Percentiles rank a stretch among this genome's conserved stretches.
These are phyloP conservation scores for Neocucurbitaria cava DNA, from an alignment of 2,329 filamentous ascomycete species.

Conservation along the genomic window DNA sequence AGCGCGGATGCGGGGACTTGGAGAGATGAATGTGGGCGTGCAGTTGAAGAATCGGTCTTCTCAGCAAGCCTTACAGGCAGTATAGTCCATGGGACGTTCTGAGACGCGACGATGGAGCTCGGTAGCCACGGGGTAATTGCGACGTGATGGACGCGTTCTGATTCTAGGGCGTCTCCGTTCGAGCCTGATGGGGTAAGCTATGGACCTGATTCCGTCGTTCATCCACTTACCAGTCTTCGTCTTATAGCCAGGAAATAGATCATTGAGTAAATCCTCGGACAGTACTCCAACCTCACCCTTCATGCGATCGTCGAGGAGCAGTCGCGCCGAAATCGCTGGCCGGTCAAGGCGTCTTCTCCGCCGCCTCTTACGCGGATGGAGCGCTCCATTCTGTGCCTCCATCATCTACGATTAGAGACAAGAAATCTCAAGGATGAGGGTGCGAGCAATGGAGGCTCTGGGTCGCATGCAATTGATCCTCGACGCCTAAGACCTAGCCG, in stretches of 20 bases:
- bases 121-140: slow-evolving; percentile 79
- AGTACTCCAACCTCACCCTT: slow-evolving; percentile 85
- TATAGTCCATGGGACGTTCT: slow-evolving; percentile 81
- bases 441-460: slow-evolving; percentile 15
- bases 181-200: slow-evolving; percentile 10
- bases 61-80: slow-evolving; percentile 69
- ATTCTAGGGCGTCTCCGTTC: slow-evolving; percentile 10
- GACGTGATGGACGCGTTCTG: slow-evolving; percentile 60
- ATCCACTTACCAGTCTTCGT: background rate
- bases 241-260: slow-evolving; percentile 70
- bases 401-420: slow-evolving; percentile 19
- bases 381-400: slow-evolving; percentile 40
- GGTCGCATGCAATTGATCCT: slow-evolving; percentile 23
- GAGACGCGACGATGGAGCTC: slow-evolving; percentile 54
- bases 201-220: background rate
- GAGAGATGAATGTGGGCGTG: slow-evolving; percentile 73
- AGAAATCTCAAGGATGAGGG: slow-evolving; percentile 15
- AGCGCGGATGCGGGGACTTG: slow-evolving; percentile 76
- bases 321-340: slow-evolving; percentile 76
- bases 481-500: slow-evolving; percentile 16
- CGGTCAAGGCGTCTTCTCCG: slow-evolving; percentile 67
- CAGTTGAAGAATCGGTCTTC: slow-evolving; percentile 42
- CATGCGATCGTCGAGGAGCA: slow-evolving; percentile 84
- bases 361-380: slow-evolving; percentile 58
- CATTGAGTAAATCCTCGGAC: slow-evolving; percentile 83